Percentiles rank a stretch among this genome's conserved stretches.
Conservation (phyloP, 2,329 filamentous ascomycete species). For the Trichothecium roseum region DNA sequence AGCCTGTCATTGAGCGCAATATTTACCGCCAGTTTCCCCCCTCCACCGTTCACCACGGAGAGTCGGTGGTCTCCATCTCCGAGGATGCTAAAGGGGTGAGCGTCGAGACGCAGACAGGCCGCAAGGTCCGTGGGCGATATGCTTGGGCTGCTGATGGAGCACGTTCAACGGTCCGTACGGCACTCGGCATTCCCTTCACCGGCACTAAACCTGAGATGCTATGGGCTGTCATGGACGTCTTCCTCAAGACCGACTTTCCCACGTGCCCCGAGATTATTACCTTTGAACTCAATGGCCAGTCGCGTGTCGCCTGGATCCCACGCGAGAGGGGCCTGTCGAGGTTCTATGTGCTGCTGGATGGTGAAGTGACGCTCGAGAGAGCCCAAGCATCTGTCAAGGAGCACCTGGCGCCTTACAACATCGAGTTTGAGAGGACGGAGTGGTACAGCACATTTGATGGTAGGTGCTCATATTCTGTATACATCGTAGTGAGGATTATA, state of each 20-base stretch:
- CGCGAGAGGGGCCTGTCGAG: conserved; percentile 34
- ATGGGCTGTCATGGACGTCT: conserved; percentile 37
- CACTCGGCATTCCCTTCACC: conserved; percentile 27
- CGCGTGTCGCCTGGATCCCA: conserved; percentile 37
- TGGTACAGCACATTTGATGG: conserved; percentile 41
- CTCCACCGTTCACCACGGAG: conserved; percentile 22
- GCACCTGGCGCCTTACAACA: conserved; percentile 30
- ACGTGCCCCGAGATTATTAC: conserved; percentile 35
- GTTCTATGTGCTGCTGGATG: conserved; percentile 36
- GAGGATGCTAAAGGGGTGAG: conserved; percentile 41
- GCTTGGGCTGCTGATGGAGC: conserved; percentile 43
- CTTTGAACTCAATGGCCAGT: conserved; percentile 32
- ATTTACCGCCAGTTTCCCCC: conserved; percentile 22
- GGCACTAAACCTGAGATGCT: conserved; percentile 39
- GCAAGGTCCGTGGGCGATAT: conserved; percentile 25
- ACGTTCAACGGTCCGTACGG: conserved; percentile 32
- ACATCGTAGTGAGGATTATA: too few species aligned
- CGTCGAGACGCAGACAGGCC: conserved; percentile 20
- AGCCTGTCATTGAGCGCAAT: conserved; percentile 31
- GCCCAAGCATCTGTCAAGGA: conserved; percentile 30
- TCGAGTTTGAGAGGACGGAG: conserved; percentile 32
- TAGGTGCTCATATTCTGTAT: conserved; percentile 10
- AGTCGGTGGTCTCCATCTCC: conserved; percentile 35
- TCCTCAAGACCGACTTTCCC: conserved; percentile 38
- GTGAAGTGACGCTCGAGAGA: conserved; percentile 27